Evolutionary conservation across 2,329 filamentous ascomycete species (phyloP).

Genomic region (Ceratocystis harringtonii): DNA sequence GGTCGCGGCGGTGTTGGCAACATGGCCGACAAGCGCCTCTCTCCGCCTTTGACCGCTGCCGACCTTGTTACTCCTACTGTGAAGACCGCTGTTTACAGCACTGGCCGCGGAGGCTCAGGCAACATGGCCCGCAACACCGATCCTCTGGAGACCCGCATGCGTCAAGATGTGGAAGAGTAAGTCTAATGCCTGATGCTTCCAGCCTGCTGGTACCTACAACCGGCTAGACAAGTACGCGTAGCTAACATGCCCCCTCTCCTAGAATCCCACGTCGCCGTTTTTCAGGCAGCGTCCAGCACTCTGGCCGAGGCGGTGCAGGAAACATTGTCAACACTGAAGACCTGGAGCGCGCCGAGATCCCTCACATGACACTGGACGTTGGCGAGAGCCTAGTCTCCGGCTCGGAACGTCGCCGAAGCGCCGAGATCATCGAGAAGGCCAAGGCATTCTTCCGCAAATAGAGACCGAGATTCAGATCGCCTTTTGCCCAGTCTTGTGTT

Average conservation of each 20-base stretch:
- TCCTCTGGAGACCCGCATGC: constrained; percentile 55
- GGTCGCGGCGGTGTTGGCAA: constrained; percentile 70
- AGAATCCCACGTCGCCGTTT: constrained; percentile 42
- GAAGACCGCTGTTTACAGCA: constrained; percentile 73
- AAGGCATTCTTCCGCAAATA: constrained; percentile 16
- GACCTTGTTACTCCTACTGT: constrained; percentile 72
- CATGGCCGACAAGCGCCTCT: constrained; percentile 37
- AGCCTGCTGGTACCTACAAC: constrained; percentile 9
- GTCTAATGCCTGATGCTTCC: constrained; percentile 21
- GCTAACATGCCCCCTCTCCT: constrained; percentile 16
- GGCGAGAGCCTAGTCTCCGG: constrained; percentile 19
- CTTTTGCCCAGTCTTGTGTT: neutral
- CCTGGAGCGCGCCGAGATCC: constrained; percentile 24
- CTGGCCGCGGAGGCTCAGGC: constrained; percentile 72
- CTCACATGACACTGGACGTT: constrained; percentile 21
- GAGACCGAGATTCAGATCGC: neutral
- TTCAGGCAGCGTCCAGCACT: constrained; percentile 41
- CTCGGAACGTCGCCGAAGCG: constrained; percentile 23
- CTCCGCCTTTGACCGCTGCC: constrained; percentile 38
- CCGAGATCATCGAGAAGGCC: constrained; percentile 23
- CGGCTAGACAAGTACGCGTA: neutral
- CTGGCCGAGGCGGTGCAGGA: constrained; percentile 60
- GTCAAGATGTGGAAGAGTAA: constrained; percentile 68
- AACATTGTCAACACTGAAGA: constrained; percentile 42
- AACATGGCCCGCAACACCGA: constrained; percentile 72